A percentile compares a stretch with the other conserved stretches of the same genome.
Evolutionary conservation across 495 filamentous ascomycete genomes (phyloP).

Genomic region (Aspergillus leporis): DNA sequence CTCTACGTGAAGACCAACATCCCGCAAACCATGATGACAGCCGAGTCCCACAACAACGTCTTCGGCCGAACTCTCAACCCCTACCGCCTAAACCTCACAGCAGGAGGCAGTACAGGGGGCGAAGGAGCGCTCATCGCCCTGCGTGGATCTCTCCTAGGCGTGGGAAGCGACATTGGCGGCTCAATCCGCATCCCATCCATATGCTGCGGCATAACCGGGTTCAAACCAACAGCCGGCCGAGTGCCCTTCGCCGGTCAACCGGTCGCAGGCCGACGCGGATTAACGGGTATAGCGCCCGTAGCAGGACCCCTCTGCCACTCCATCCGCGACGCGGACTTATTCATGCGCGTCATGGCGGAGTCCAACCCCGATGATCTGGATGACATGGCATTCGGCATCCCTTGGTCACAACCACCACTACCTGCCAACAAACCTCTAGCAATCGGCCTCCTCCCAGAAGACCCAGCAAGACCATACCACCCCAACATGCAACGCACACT

Average conservation of each 20-base stretch:
- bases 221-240: slow-evolving; percentile 58
- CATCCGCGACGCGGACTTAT: slow-evolving; percentile 33
- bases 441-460: slow-evolving; percentile 54
- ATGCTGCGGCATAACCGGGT: slow-evolving; percentile 59
- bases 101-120: slow-evolving; percentile 63
- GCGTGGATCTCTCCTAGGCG: slow-evolving; percentile 58
- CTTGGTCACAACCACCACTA: slow-evolving; percentile 18
- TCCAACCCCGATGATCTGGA: slow-evolving; percentile 20
- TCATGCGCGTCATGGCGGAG: slow-evolving; percentile 17
- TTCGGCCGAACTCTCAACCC: slow-evolving; percentile 55
- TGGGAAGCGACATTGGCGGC: slow-evolving; percentile 67
- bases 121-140: slow-evolving; percentile 62
- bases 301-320: slow-evolving; percentile 43
- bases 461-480: slow-evolving; percentile 52
- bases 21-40: slow-evolving; percentile 56
- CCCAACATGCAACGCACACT: slow-evolving; percentile 53
- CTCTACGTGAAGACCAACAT: slow-evolving; percentile 64
- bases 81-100: slow-evolving; percentile 45
- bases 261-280: slow-evolving; percentile 43
- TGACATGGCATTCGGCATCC: slow-evolving; percentile 19
- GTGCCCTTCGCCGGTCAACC: slow-evolving; percentile 43
- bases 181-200: slow-evolving; percentile 63
- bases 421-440: slow-evolving; percentile 23
- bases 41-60: slow-evolving; percentile 35
- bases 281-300: slow-evolving; percentile 38